Evolutionary conservation across 495 filamentous ascomycete species (phyloP).

Genomic region (Xylaria flabelliformis): DNA sequence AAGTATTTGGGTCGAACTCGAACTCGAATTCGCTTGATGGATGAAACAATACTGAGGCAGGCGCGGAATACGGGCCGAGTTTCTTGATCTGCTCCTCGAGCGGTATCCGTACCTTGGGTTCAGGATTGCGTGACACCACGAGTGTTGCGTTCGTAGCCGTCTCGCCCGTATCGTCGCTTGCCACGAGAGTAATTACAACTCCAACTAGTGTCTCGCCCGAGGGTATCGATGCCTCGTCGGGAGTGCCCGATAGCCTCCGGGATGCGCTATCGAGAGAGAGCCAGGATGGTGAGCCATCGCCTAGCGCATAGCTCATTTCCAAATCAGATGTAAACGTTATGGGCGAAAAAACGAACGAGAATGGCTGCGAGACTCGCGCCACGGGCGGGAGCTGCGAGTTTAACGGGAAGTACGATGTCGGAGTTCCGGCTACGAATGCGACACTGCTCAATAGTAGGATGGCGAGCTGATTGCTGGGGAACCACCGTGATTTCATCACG

Average conservation of each 20-base stretch:
- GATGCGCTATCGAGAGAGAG: slow-evolving; percentile 67
- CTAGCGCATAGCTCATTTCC: slow-evolving; percentile 66
- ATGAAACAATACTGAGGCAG: slow-evolving; percentile 45
- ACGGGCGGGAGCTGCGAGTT: slow-evolving; percentile 81
- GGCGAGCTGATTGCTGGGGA: neutral
- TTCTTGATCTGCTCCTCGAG: slow-evolving; percentile 45
- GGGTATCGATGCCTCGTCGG: slow-evolving; percentile 61
- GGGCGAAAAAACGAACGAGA: slow-evolving; percentile 70
- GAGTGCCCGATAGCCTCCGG: slow-evolving; percentile 70
- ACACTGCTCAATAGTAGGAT: slow-evolving; percentile 15
- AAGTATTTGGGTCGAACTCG: slow-evolving; percentile 47
- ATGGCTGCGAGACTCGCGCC: slow-evolving; percentile 67
- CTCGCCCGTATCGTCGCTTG: slow-evolving; percentile 65
- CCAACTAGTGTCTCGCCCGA: slow-evolving; percentile 49
- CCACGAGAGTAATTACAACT: slow-evolving; percentile 62
- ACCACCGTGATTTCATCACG: neutral
- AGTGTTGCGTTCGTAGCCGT: slow-evolving; percentile 65
- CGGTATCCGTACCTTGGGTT: slow-evolving; percentile 44
- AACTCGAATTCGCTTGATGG: slow-evolving; percentile 49
- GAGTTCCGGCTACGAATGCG: slow-evolving; percentile 25
- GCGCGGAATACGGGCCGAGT: slow-evolving; percentile 51
- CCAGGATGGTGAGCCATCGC: slow-evolving; percentile 54
- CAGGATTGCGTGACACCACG: slow-evolving; percentile 61
- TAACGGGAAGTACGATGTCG: slow-evolving; percentile 68
- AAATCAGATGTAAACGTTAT: slow-evolving; percentile 67